Percentiles rank a stretch among this genome's conserved stretches.
phyloP scores from a whole-genome alignment of 306 rosid species.

The Prunus mongolica region DNA sequence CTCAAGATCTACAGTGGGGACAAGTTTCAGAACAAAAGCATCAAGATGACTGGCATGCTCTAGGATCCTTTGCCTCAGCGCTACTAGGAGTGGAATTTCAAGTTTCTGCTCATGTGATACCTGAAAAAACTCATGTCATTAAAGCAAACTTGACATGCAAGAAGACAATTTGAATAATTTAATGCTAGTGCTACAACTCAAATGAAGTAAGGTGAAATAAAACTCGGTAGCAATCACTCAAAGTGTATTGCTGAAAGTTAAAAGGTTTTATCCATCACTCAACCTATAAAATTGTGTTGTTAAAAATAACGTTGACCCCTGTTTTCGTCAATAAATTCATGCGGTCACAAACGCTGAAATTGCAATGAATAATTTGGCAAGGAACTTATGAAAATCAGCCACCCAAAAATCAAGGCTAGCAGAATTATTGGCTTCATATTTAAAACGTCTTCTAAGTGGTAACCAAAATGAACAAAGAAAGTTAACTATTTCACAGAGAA shows the following conservation, averaged over 20 bases:
- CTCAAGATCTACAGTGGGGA: constrained; percentile 58
- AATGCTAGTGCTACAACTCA: neutral
- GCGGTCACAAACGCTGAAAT: neutral
- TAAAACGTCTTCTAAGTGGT: neutral
- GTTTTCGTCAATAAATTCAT: neutral
- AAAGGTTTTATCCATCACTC: neutral
- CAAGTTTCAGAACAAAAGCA: constrained; percentile 60
- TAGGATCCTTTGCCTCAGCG: constrained; percentile 75
- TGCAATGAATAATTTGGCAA: neutral
- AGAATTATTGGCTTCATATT: too few species aligned
- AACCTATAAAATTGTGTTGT: neutral
- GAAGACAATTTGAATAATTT: neutral
- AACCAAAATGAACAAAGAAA: neutral
- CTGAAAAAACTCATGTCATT: constrained; percentile 46
- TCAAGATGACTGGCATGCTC: constrained; percentile 68
- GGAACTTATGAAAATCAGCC: neutral
- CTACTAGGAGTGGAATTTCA: constrained; percentile 65
- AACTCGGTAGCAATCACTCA: neutral
- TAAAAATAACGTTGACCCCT: neutral
- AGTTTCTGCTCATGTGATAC: constrained; percentile 48
- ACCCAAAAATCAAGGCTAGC: neutral
- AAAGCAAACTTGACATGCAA: constrained; percentile 14
- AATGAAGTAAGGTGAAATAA: neutral
- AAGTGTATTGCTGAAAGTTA: neutral
- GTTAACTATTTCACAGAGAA: constrained; percentile 5